These are phyloP conservation scores for Mycena venus DNA, from an alignment of 768 basidiomycete species.

Conservation along the genomic window DNA sequence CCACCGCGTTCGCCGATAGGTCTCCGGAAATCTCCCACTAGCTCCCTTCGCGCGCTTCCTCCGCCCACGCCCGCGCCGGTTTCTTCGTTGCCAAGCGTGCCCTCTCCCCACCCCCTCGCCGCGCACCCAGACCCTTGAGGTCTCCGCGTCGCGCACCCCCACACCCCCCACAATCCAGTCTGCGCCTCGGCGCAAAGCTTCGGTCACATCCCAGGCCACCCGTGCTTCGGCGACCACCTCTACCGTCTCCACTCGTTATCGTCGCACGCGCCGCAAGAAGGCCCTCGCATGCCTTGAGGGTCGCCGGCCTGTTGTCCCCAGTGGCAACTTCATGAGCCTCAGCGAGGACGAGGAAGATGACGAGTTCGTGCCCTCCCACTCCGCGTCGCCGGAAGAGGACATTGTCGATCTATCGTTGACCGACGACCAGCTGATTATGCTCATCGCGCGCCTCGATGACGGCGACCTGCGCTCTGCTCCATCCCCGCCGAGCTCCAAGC, in stretches of 20 bases:
- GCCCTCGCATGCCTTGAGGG: constrained; percentile 66
- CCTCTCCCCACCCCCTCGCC: neutral
- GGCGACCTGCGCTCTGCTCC: constrained; percentile 23
- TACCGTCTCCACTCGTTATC: constrained; percentile 40
- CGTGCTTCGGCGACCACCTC: constrained; percentile 25
- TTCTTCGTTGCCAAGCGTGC: constrained; percentile 18
- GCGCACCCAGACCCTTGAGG: neutral
- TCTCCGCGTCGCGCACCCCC: constrained; percentile 8
- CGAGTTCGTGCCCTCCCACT: constrained; percentile 26
- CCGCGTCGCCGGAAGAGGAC: neutral
- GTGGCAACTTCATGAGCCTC: constrained; percentile 63
- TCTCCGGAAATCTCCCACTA: constrained; percentile 19
- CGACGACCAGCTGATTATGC: constrained; percentile 27
- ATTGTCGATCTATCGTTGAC: constrained; percentile 22
- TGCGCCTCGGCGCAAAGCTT: constrained; percentile 23
- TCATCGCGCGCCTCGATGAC: constrained; percentile 27
- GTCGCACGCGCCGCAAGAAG: constrained; percentile 54
- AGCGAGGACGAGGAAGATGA: constrained; percentile 61
- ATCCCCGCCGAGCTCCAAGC: constrained; percentile 4
- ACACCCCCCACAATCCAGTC: constrained; percentile 5
- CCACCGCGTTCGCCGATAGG: constrained; percentile 18
- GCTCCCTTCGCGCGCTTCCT: constrained; percentile 24
- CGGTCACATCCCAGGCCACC: constrained; percentile 18
- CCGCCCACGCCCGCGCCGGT: constrained; percentile 27
- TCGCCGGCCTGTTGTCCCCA: constrained; percentile 36